Evolutionary conservation across 441 rosid species (phyloP).

Genomic region (Arabidopsis lyrata): DNA sequence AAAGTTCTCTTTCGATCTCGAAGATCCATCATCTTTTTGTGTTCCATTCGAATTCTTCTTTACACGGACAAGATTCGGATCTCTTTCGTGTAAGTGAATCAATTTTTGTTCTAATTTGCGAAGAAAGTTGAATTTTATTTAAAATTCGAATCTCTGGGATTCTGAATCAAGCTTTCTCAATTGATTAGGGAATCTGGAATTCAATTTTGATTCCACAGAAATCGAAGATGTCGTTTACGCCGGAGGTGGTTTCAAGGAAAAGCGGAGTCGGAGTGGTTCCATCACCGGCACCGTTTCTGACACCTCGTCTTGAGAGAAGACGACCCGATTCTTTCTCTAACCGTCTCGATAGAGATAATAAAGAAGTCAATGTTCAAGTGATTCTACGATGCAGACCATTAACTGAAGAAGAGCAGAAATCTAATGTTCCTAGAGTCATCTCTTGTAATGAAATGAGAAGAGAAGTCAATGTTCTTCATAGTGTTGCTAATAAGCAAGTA

Average conservation of each 20-base stretch:
- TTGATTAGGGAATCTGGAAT: not conserved
- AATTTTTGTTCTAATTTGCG: too few species aligned
- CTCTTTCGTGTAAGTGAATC: too few species aligned
- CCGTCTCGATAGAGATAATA: slow-evolving; percentile 73
- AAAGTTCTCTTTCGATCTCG: too few species aligned
- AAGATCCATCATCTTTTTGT: too few species aligned
- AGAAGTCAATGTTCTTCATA: slow-evolving; percentile 83
- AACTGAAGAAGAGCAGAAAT: slow-evolving; percentile 80
- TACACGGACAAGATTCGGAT: too few species aligned
- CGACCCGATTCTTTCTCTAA: slow-evolving; percentile 60
- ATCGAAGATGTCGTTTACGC: slow-evolving; percentile 64
- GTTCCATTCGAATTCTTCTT: too few species aligned
- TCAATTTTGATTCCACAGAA: not conserved
- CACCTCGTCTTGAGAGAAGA: slow-evolving; percentile 89
- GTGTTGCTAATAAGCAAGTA: slow-evolving; percentile 76
- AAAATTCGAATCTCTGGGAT: too few species aligned
- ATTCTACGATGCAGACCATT: slow-evolving; percentile 87
- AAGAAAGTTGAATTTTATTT: too few species aligned
- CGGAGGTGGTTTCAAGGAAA: slow-evolving; percentile 71
- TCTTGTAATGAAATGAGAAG: slow-evolving; percentile 74
- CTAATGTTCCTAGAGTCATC: slow-evolving; percentile 63
- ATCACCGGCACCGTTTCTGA: slow-evolving; percentile 85
- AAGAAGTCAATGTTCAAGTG: slow-evolving; percentile 91
- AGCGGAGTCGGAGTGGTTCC: slow-evolving; percentile 69
- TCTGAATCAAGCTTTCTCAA: not conserved